Base-by-base conservation (phyloP, 495 filamentous ascomycete genomes). In the Xylaria palmicola region DNA sequence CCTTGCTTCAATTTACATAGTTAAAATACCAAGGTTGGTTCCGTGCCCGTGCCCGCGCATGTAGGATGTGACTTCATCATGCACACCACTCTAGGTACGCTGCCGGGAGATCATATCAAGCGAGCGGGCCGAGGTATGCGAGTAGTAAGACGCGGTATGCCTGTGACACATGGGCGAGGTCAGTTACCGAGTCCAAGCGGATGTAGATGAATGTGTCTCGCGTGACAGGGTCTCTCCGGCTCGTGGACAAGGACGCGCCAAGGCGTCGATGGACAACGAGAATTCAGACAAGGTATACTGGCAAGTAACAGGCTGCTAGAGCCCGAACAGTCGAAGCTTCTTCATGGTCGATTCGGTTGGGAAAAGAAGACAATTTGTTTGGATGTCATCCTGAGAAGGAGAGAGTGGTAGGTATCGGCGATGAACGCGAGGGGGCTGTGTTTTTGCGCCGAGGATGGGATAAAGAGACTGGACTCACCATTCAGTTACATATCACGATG, bases 311-410 rank as follows among this genome's bases (percentile, higher is more conserved):
- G 88, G 86, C 83, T 81, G 81, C 83, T 73, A 71, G 75, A 78
- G 81, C 85, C 88, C 86, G 84, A 79, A 85, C 72, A 82, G 81
- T 81, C 76, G 77, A 77, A 65, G 81, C 79, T 91, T 90, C 87
- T 81, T 93, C 92, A 97, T 87, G 88, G 91, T 86, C 92, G 92
- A 94, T 80, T 97, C 89, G 81, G 88, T 78, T 86, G 82, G 86
- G 87, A 89, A 90, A 95, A 93, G 91, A 96, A 97, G 92, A 85
- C 79, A 83, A 86, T 79, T 83, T 74, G 48, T 60, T 60, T 64
- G 65, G 79, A 86, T 92, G 86, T 94, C 92, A 97, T 97, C 92
- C 87, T 88, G 74, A 81, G 77, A 80, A 50, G 60, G 34, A 37
- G 30, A 65, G 29, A 24, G 1, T 7, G 59, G 55, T n/a, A n/a